These are phyloP conservation scores for Hirschioporus abietinus DNA, from an alignment of 768 basidiomycete species.

Conservation along the genomic window DNA sequence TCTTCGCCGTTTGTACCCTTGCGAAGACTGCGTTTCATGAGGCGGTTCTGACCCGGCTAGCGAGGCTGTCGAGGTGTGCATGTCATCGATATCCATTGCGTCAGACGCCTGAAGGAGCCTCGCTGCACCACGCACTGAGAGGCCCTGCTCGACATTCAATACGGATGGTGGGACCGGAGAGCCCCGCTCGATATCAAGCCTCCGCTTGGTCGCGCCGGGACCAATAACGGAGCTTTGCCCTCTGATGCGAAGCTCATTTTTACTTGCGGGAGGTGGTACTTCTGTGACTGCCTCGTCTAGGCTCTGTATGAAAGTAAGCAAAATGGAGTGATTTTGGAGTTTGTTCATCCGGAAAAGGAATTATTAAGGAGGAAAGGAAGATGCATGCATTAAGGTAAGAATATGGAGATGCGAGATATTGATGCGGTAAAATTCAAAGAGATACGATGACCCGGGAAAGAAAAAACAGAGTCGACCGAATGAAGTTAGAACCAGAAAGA, in stretches of 20 bases:
- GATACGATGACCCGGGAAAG: neutral
- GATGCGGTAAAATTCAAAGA: neutral
- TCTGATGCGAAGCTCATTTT: neutral
- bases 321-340: neutral
- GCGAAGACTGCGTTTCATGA: conserved; percentile 21
- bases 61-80: no score
- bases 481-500: conserved; percentile 5
- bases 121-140: neutral
- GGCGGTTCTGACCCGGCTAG: neutral
- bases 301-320: neutral
- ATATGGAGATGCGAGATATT: neutral
- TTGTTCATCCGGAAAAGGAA: neutral
- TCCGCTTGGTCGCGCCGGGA: neutral
- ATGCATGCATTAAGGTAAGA: neutral
- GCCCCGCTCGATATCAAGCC: conserved; percentile 1
- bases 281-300: neutral
- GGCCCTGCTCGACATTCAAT: neutral
- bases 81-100: neutral
- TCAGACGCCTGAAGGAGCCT: neutral
- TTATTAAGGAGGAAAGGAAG: neutral
- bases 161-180: neutral
- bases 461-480: neutral
- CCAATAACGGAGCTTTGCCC: neutral
- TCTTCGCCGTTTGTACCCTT: neutral
- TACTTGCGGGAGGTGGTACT: neutral